Base-by-base conservation (phyloP, 2,329 filamentous ascomycete genomes). In the Venturia carpophila region DNA sequence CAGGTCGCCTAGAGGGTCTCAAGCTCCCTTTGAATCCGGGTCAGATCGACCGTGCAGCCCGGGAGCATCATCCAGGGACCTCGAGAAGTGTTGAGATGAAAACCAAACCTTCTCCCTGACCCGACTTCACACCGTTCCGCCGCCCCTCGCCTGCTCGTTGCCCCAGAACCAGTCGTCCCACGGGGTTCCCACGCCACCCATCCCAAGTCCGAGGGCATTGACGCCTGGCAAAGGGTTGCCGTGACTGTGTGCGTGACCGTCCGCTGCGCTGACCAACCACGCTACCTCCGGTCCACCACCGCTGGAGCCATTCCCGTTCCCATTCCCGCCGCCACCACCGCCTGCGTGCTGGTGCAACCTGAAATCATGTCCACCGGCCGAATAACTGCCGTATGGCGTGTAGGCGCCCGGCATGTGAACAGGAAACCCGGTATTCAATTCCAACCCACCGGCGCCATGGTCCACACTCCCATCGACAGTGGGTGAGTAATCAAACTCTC, bases 91-190 rank as follows among this genome's bases (percentile, higher is more conserved):
- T 24, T n/a, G 27, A 52, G 47, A 52, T 19, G n/a, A 27, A 2
- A n/a, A n/a, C n/a, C n/a, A n/a, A n/a, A 30, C 47, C n/a, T 10
- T 10, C 7, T 13, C 10, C n/a, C 6, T 27, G n/a, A 1, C 24
- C 24, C 24, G 9, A 10, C n/a, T 6, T 58, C 52, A 58, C 27
- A n/a, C 52, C 27, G 52, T 58, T 27, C 52, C 52, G 37, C 52
- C 30, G 17, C 52, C 37, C 30, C 30, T 27, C 5, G 13, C 52
- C 7, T 58, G 30, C 1, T 58, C 30, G 11, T 37, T 37, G 3
- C 7, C 15, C 52, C 52, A 58, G 27, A 58, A 58, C 52, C 52
- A 58, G 5, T 58, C 52, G 3, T 58, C 52, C 52, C 52, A 58
- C 30, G 27, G 15, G 7, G 34, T 58, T 9, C 27, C 30, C 15